Evolutionary conservation across 2,329 filamentous ascomycete species (phyloP).

Genomic region (Ophiobolus disseminans): DNA sequence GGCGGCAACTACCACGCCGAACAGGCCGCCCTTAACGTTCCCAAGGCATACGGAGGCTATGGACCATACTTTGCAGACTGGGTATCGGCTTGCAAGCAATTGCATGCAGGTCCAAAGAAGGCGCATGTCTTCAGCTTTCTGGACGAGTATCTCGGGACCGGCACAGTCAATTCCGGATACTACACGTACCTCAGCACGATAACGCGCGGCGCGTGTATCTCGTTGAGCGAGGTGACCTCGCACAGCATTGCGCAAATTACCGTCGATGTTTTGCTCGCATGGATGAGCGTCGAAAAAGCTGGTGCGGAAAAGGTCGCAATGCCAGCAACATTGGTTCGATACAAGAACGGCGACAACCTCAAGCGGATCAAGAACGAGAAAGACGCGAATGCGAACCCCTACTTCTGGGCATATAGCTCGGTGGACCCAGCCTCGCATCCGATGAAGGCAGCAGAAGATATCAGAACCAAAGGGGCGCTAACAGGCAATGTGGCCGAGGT

Average conservation of each 20-base stretch:
- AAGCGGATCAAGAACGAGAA: constrained; percentile 25
- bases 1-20: constrained; percentile 36
- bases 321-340: constrained; percentile 26
- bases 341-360: constrained; percentile 22
- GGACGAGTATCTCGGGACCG: constrained; percentile 13
- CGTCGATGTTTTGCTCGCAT: constrained; percentile 52
- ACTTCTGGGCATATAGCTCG: constrained; percentile 27
- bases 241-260: constrained; percentile 53
- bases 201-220: constrained; percentile 54
- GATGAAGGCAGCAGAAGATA: background rate
- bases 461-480: constrained; percentile 6
- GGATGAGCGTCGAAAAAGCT: constrained; percentile 52
- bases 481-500: constrained; percentile 20
- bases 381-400: constrained; percentile 18
- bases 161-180: constrained; percentile 31
- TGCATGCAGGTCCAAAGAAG: constrained; percentile 48
- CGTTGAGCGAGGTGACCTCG: constrained; percentile 29
- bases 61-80: constrained; percentile 55
- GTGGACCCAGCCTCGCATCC: background rate
- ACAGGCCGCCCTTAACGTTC: constrained; percentile 33
- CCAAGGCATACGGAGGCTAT: constrained; percentile 40
- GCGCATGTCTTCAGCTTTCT: constrained; percentile 57
- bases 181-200: constrained; percentile 54
- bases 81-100: constrained; percentile 47
- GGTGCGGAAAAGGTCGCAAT: constrained; percentile 12